Conservation (phyloP, 2,329 filamentous ascomycete species). For the Beauveria caledonica region DNA sequence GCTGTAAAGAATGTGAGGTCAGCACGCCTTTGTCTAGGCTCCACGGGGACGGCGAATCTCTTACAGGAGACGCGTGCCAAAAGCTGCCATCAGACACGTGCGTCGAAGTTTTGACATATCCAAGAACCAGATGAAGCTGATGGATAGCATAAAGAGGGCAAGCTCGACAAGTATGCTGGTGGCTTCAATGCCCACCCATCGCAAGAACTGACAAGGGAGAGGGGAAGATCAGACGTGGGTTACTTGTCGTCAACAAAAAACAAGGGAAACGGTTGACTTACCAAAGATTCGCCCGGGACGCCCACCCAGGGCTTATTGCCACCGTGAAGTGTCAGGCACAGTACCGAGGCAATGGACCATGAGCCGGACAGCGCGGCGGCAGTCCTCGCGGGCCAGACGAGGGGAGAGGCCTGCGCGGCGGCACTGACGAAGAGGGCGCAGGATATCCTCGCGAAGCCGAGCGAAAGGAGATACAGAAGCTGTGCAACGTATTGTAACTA, state of each 20-base stretch:
- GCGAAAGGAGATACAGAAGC: background rate
- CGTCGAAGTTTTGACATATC: background rate
- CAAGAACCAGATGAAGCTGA: background rate
- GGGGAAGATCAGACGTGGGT: no score
- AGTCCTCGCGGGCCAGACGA: background rate
- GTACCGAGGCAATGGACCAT: background rate
- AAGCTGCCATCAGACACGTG: background rate
- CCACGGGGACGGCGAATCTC: background rate
- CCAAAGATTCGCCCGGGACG: background rate
- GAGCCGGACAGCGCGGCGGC: background rate
- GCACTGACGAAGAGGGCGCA: background rate
- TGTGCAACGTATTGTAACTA: background rate
- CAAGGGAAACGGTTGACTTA: background rate
- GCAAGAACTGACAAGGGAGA: background rate
- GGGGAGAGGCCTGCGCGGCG: background rate
- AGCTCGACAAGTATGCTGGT: background rate
- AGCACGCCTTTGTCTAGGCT: background rate
- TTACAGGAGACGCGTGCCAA: background rate
- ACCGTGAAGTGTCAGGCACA: background rate
- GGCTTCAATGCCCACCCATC: constrained; percentile 3
- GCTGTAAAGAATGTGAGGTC: background rate
- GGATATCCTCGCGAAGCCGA: background rate
- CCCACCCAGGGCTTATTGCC: background rate
- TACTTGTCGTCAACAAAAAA: no score
- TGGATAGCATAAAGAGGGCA: background rate